Evolutionary conservation across 2,329 filamentous ascomycete species (phyloP), one percentile per base, ranked within the genome.

Genomic region (Pseudogymnoascus sp.): DNA sequence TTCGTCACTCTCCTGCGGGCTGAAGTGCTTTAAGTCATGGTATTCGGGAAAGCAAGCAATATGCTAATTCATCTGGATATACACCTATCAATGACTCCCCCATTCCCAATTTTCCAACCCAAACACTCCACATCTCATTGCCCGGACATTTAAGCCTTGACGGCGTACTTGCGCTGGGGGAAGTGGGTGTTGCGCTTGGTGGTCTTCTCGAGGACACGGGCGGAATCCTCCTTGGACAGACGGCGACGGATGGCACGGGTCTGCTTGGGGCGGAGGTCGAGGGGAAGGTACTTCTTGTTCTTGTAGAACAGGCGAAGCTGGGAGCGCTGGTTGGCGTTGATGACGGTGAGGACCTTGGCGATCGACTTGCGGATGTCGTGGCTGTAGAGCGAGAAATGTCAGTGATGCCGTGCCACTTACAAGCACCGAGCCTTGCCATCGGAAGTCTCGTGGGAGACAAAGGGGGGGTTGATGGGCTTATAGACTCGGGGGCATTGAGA

Each of bases 301-400:
- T 96, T 96, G 88, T 99, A 99, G 90, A 97, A 97, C 73, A 97
- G 86, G 75, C 93, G 92, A 76, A 99, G 91, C 84, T 97, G 93
- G 72, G 91, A 85, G 80, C 96, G 90, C 86, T 99, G 95, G 87
- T 96, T 97, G 82, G 92, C 89, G 87, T 97, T 99, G 88, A 99
- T 96, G 84, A 99, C 86, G 80, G 95, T 99, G 75, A 99, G 88
- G 81, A 97, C 91, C 78, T 93, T 93, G 77, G 95, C 96, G 81
- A 99, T 97, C 71, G 93, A 96, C 87, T 99, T 99, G 86, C 95
- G 93, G 79, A 99, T 86, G 80, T 99, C 96, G 85, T 96, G 91
- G 83, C 93, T 97, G 74, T 73, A 71, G 36, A 69, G 66, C 65
- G 65, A 63, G 69, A 21, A 18, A 3, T 31, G 62, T 69, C 66